Percentiles rank a stretch among this genome's conserved stretches.
These are phyloP conservation scores for Neurospora hispaniola DNA, from an alignment of 495 filamentous ascomycete genomes.

Conservation along the genomic window DNA sequence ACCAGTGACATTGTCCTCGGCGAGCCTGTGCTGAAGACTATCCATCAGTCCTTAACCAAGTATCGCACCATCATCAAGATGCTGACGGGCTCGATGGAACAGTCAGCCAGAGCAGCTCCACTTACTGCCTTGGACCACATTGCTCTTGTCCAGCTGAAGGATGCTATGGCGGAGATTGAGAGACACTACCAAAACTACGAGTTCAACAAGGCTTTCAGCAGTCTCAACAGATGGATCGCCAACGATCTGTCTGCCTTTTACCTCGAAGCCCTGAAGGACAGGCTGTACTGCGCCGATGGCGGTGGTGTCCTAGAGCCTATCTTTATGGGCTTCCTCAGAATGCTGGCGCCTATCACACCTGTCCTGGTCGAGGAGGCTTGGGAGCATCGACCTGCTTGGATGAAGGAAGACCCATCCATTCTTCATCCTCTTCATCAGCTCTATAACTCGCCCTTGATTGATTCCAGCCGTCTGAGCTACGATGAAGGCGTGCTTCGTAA, in stretches of 20 bases:
- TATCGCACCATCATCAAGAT: conserved; percentile 81
- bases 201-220: conserved; percentile 67
- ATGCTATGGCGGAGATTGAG: conserved; percentile 48
- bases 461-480: conserved; percentile 17
- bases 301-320: conserved; percentile 60
- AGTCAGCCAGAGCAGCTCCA: conserved; percentile 39
- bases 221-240: conserved; percentile 68
- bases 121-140: conserved; percentile 55
- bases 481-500: conserved; percentile 22
- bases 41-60: conserved; percentile 69
- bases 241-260: conserved; percentile 86
- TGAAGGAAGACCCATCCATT: conserved; percentile 39
- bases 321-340: conserved; percentile 56
- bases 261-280: conserved; percentile 83
- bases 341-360: conserved; percentile 73
- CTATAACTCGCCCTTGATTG: conserved; percentile 29
- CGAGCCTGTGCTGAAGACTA: conserved; percentile 57
- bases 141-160: conserved; percentile 61
- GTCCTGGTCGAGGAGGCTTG: conserved; percentile 81
- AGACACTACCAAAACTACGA: conserved; percentile 58
- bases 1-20: conserved; percentile 76
- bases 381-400: conserved; percentile 55
- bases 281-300: conserved; percentile 68
- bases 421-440: conserved; percentile 32
- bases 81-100: conserved; percentile 66